Conservation (phyloP, 208 protist genomes). For the Leishmania major region DNA sequence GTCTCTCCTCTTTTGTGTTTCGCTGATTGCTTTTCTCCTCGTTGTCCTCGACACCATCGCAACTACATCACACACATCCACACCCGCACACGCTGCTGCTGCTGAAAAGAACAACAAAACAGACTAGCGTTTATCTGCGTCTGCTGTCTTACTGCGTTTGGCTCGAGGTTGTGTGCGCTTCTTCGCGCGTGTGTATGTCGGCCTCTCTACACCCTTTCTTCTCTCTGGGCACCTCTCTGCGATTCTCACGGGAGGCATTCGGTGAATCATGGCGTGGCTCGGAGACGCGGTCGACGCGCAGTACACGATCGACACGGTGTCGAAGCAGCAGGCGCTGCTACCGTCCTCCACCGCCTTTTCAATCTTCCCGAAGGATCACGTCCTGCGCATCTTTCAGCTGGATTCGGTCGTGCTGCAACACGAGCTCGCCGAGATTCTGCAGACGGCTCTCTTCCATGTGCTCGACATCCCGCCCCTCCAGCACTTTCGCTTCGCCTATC, state of each 20-base stretch:
- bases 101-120: background rate
- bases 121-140: background rate
- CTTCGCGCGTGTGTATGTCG: background rate
- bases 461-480: conserved; percentile 70
- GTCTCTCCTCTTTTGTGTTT: background rate
- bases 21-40: background rate
- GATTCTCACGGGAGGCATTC: background rate
- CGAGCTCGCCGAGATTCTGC: conserved; percentile 84
- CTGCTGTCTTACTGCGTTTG: background rate
- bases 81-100: background rate
- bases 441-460: conserved; percentile 57
- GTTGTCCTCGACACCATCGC: background rate
- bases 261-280: conserved; percentile 61
- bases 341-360: conserved; percentile 73
- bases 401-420: conserved; percentile 71
- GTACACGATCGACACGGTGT: conserved; percentile 72
- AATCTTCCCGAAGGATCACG: conserved; percentile 70
- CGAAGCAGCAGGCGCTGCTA: conserved; percentile 80
- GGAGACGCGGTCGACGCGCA: conserved; percentile 62
- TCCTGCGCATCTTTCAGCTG: conserved; percentile 85
- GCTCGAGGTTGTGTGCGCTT: background rate
- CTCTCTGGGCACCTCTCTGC: background rate
- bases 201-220: background rate
- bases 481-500: conserved; percentile 72
- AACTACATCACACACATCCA: background rate